Evolutionary conservation across 768 basidiomycete genomes (phyloP), one percentile per base, ranked within the genome.

Genomic region (Cystobasidiopsis lactophilus): DNA sequence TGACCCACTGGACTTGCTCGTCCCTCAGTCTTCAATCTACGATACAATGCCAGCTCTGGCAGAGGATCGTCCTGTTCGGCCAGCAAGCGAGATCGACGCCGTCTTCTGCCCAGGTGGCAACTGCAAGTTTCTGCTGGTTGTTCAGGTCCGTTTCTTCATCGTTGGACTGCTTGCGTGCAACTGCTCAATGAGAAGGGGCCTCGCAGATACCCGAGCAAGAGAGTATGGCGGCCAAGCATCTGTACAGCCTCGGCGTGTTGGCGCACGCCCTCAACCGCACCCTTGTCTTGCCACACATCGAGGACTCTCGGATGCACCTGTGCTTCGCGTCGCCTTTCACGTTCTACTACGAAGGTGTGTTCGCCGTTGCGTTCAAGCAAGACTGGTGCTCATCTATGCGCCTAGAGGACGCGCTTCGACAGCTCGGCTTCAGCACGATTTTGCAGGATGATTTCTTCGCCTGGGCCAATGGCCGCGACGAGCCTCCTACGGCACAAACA

Each of bases 221-320:
- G 58, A 74, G 75, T 29, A 75, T 75, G 55, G 73, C 75, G 1
- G 70, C 73, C 18, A 60, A 70, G 5, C 77, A 78, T 63, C 63
- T 79, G 18, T 59, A 67, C 27, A 73, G 77, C 57, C 64, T 78
- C 54, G 58, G 69, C 0, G 63, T 65, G 3, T 71, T 78, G 19
- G 73, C 77, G 0, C 62, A 63, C 48, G 62, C 57, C 5, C 69
- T 77, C 26, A 71, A 74, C 58, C 71, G 76, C 5, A 77, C 72
- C 3, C 68, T 78, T 31, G 74, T 78, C 26, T 68, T 79, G 3
- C 77, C 77, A 2, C 74, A 75, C 53, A 75, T 77, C 3, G 73
- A 73, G 5, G 72, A 73, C 53, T 73, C 73, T 41, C 71, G 74
- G 35, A 68, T 78, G 33, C 72, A 73, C 0, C 62, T 67, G 2